These are phyloP conservation scores for Lineolata rhizophorae DNA, from an alignment of 495 filamentous ascomycete genomes.

Conservation along the genomic window DNA sequence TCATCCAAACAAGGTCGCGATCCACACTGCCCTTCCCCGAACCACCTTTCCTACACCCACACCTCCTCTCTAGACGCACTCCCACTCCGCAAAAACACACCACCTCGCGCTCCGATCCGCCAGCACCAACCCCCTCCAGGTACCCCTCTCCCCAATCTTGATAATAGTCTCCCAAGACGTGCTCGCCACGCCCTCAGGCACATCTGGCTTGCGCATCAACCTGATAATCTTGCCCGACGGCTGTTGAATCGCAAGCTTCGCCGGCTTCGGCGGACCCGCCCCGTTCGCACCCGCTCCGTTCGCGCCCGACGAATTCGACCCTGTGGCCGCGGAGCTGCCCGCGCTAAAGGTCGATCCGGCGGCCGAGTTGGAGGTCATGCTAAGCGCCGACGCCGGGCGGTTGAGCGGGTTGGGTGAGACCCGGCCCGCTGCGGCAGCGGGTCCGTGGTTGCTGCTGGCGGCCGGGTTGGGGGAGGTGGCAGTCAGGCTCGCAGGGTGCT, in stretches of 20 bases:
- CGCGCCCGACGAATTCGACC: constrained; percentile 3
- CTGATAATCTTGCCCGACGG: constrained; percentile 89
- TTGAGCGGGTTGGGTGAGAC: constrained; percentile 47
- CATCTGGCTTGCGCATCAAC: constrained; percentile 70
- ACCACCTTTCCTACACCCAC: no score
- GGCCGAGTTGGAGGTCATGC: constrained; percentile 48
- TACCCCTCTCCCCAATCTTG: constrained; percentile 78
- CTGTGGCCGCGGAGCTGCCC: constrained; percentile 3
- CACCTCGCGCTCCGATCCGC: constrained; percentile 89
- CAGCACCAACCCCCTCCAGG: constrained; percentile 83
- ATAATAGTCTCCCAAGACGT: constrained; percentile 83
- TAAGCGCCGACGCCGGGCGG: constrained; percentile 61
- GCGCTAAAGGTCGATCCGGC: constrained; percentile 31
- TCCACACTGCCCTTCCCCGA: no score
- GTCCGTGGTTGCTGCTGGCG: constrained; percentile 1
- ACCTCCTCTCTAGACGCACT: constrained; percentile 28
- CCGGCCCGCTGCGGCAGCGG: constrained; percentile 20
- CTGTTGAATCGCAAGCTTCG: constrained; percentile 86
- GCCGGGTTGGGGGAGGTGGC: constrained; percentile 25
- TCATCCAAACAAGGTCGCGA: no score
- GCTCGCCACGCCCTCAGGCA: constrained; percentile 18
- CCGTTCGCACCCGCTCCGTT: constrained; percentile 7
- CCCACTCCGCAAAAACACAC: constrained; percentile 98
- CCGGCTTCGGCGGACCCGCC: constrained; percentile 52
- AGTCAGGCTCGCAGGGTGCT: constrained; percentile 53